These are phyloP conservation scores for Ottelia alismoides DNA, from an alignment of 106 monocot species.

Conservation along the genomic window DNA sequence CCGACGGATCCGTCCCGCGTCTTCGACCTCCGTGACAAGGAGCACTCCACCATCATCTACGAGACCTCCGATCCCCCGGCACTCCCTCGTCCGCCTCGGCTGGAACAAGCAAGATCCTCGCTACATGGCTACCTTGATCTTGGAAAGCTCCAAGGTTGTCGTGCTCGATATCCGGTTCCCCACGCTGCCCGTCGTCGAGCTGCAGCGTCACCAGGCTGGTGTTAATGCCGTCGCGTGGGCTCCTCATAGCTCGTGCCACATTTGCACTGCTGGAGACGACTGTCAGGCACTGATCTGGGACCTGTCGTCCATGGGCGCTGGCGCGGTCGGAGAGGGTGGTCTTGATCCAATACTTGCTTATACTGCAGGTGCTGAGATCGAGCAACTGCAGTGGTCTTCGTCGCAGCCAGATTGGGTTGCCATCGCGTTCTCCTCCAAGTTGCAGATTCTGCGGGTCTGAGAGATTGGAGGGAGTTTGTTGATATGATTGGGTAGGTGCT, in stretches of 20 bases:
- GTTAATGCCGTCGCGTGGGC: constrained; percentile 2
- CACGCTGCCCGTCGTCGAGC: neutral
- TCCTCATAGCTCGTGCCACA: neutral
- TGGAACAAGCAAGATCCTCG: neutral
- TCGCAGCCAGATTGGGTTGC: constrained; percentile 13
- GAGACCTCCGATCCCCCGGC: neutral
- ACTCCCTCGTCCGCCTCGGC: neutral
- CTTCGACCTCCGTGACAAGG: constrained; percentile 1
- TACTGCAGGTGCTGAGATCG: constrained; percentile 1
- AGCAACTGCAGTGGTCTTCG: constrained; percentile 14
- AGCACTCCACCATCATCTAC: constrained; percentile 3
- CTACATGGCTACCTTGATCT: neutral
- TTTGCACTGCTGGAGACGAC: constrained; percentile 2
- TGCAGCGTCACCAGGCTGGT: constrained; percentile 1
- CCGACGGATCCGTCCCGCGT: neutral
- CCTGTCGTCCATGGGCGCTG: neutral
- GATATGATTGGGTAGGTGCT: too few species aligned
- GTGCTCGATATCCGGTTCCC: neutral
- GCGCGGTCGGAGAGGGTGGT: neutral
- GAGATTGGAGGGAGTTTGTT: too few species aligned
- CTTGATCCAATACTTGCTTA: neutral
- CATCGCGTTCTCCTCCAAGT: constrained; percentile 11
- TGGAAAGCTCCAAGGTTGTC: neutral
- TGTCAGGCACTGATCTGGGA: neutral
- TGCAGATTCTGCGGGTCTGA: constrained; percentile 12